A percentile compares a stretch with the other conserved stretches of the same genome.
Conservation (phyloP, 2,329 filamentous ascomycete species). For the Annulohypoxylon truncatum region DNA sequence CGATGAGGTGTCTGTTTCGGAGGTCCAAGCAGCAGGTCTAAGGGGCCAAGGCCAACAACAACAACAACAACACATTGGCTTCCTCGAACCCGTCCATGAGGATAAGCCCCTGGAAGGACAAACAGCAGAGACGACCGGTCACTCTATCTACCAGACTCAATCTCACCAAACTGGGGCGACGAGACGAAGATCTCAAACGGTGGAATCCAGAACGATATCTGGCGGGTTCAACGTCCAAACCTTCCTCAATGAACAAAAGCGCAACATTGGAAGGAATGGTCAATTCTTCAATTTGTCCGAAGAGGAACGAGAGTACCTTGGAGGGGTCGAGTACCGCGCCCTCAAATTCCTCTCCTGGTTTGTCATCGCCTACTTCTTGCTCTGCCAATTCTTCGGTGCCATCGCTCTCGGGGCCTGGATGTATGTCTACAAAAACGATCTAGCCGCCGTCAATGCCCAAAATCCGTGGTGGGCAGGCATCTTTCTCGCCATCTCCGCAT, state of each 20-base stretch:
- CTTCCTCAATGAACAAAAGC: constrained; percentile 45
- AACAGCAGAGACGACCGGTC: constrained; percentile 33
- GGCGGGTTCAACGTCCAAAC: constrained; percentile 46
- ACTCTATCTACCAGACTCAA: constrained; percentile 42
- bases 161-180: constrained; percentile 39
- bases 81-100: constrained; percentile 44
- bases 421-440: constrained; percentile 59
- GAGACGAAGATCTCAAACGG: constrained; percentile 32
- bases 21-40: constrained; percentile 15
- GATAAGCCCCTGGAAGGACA: constrained; percentile 35
- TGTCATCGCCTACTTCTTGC: constrained; percentile 62
- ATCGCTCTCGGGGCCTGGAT: constrained; percentile 65
- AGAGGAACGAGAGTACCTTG: constrained; percentile 61
- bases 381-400: constrained; percentile 69
- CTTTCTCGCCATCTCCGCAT: constrained; percentile 66
- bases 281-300: constrained; percentile 61
- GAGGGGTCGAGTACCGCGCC: constrained; percentile 65
- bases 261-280: constrained; percentile 57
- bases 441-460: constrained; percentile 50
- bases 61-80: constrained; percentile 41
- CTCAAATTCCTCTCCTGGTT: constrained; percentile 61
- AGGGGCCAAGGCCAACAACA: no score
- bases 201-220: constrained; percentile 28
- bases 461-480: constrained; percentile 68
- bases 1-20: constrained; percentile 23